phyloP scores from a whole-genome alignment of 306 rosid species.

The Inga oerstediana region DNA sequence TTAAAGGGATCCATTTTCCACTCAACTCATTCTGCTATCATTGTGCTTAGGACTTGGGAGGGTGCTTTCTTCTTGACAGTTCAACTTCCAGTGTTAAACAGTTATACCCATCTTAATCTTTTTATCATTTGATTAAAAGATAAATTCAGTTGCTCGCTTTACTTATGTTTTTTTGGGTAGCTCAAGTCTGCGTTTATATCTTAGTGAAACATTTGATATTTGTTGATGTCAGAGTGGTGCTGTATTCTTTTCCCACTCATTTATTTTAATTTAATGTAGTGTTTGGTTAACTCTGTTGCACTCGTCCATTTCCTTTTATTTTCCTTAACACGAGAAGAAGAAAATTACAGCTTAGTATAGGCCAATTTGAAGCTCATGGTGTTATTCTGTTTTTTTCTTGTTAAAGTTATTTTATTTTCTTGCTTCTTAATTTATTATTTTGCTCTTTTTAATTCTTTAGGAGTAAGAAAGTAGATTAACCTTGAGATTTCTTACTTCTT shows the following conservation, averaged over 20 bases:
- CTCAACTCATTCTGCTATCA: conserved; percentile 17
- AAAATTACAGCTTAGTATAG: neutral
- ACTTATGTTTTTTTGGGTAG: too few species aligned
- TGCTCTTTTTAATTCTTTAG: neutral
- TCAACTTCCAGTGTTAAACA: neutral
- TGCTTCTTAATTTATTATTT: neutral
- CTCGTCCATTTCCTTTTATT: neutral
- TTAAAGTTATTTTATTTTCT: neutral
- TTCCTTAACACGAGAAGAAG: neutral
- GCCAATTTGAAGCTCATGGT: neutral
- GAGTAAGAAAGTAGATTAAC: neutral
- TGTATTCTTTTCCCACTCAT: neutral
- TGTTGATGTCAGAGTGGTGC: neutral
- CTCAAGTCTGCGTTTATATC: neutral
- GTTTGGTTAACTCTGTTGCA: neutral
- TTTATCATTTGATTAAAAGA: conserved; percentile 12
- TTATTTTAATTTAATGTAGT: neutral
- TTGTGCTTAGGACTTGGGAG: neutral
- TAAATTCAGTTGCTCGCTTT: neutral
- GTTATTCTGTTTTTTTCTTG: neutral
- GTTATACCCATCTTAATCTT: neutral
- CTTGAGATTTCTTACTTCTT: neutral
- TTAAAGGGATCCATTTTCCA: neutral
- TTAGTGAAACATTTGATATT: neutral
- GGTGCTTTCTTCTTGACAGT: neutral